Conservation (phyloP, 441 rosid species). For the Eutrema salsugineum region DNA sequence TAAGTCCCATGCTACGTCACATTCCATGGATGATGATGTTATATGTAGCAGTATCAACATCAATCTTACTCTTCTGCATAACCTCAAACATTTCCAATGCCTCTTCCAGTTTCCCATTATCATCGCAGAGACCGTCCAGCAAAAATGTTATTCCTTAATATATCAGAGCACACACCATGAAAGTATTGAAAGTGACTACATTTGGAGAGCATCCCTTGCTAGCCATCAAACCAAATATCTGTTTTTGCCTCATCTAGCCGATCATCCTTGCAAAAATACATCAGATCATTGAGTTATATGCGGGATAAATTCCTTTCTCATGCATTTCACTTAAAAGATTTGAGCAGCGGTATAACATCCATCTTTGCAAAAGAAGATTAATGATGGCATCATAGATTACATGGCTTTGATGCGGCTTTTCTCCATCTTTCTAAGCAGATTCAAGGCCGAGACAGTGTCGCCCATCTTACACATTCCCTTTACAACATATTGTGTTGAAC, state of each 20-base stretch:
- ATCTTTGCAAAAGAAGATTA: conserved; percentile 7
- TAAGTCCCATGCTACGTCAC: too few species aligned
- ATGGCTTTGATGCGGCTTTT: background rate
- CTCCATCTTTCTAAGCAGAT: background rate
- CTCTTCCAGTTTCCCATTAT: background rate
- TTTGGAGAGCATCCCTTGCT: too few species aligned
- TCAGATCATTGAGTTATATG: too few species aligned
- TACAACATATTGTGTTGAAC: background rate
- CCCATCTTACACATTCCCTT: background rate
- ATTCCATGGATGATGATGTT: too few species aligned
- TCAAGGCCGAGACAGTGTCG: background rate
- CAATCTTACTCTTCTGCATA: background rate
- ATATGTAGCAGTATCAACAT: too few species aligned
- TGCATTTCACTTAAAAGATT: background rate
- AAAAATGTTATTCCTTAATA: background rate
- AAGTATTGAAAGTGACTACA: too few species aligned
- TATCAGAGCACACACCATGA: too few species aligned
- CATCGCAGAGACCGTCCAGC: background rate
- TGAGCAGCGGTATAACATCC: background rate
- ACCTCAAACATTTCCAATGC: background rate
- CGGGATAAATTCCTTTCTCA: background rate
- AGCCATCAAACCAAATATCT: too few species aligned
- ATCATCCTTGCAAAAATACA: too few species aligned
- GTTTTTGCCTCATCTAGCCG: too few species aligned
- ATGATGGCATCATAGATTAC: background rate